Evolutionary conservation across 805 yeast species (phyloP), one percentile per base, ranked within the genome.

Genomic region (Starmerella cellae): DNA sequence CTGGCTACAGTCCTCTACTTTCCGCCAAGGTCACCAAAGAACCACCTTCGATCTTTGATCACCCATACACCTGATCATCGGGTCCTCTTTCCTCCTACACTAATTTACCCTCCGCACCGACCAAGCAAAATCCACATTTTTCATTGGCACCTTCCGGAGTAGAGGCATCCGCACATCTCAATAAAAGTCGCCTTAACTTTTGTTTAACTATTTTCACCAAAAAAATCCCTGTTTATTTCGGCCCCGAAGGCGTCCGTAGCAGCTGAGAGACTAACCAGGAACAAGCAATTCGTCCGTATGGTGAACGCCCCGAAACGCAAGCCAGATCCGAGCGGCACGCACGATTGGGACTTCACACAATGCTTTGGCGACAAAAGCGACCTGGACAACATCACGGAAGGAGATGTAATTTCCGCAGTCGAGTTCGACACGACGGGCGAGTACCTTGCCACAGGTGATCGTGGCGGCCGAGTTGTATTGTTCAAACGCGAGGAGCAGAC

Each of bases 291-390:
- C 28, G 13, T 8, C 11, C 28, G 11, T 9, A 39, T 39, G 43
- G 43, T 39, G 23, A 33, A 14, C 31, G 31, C 35, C 28, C 32
- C 38, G 31, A 26, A 29, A 28, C 43, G 46, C 30, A 45, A 31
- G 16, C 41, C 57, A n/a, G 55, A 47, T 37, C 50, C 52, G 39
- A 54, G 58, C 46, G 56, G 52, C 35, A 48, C 56, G 41, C 62
- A 66, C 43, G 60, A 67, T 45, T 79, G 88, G 88, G 84, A 83
- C 62, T 87, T 87, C 61, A 81, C 94, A 54, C 97, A 87, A 63
- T 91, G 99, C 62, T 91, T 91, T 70, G 99, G 99, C 50, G 98
- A 91, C 63, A 91, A 93, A 62, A 95, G 95, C 37, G 99, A 91
- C 61, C 80, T 87, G 44, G 97, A 88, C 52, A 81, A 77, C 56